Base-by-base conservation (phyloP, 331 rosid genomes). In the Malus hybrid region DNA sequence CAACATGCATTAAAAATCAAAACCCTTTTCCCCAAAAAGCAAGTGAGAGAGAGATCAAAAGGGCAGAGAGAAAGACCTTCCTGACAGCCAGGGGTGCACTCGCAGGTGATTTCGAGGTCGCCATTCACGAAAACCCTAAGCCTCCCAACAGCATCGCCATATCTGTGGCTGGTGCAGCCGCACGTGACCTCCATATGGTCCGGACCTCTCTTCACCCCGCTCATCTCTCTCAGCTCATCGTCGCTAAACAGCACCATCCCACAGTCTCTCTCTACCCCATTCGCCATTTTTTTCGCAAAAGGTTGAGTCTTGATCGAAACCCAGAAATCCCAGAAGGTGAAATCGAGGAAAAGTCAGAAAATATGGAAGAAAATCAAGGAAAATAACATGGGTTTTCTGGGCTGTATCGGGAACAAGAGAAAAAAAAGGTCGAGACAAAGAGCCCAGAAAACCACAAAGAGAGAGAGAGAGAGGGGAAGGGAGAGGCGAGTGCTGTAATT, bases 111-210 rank as follows among this genome's bases (percentile, higher is more conserved):
- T 84, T 91, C 86, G 36, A 93, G 98, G 77, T 80, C 89, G 7
- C 98, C 98, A 85, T 85, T 93, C 9, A 82, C 20, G 89, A 86
- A 93, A 93, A 93, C 98, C 98, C 97, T 93, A 91, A 93, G 98
- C 81, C 98, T 89, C 18, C 98, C 98, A 57, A 93, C 98, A 78
- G 98, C 97, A 50, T 93, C 98, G 31, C 98, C 98, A 61, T 93
- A 93, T 67, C 97, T 85, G 75, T 91, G 98, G 77, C 98, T 93
- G 4, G 98, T 93, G 81, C 98, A 93, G 39, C 98, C 98, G 63
- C 98, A 93, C 87, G 86, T 93, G 39, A 93, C 94, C 84, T 91
- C 97, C n/a, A 93, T 87, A 84, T 79, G 87, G 78, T 90, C 96
- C 76, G 73, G 87, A 66, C 88, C 80, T 77, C 80, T 79, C 86